Evolutionary conservation across 768 basidiomycete genomes (phyloP).

Genomic region (Gymnopilus dilepis): DNA sequence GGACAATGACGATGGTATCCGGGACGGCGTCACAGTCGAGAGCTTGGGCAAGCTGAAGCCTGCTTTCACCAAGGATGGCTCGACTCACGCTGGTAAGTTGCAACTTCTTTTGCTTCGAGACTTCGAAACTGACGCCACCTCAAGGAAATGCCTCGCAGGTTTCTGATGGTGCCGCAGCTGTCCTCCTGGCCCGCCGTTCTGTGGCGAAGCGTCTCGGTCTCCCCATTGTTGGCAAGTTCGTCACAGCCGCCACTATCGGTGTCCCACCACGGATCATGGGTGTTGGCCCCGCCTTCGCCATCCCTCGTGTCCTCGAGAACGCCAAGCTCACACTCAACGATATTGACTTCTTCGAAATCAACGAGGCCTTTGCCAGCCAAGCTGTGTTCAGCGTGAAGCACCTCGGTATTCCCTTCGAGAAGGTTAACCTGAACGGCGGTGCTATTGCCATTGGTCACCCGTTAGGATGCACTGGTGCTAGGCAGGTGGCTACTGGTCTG

Average conservation of each 20-base stretch:
- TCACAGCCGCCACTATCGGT: slow-evolving; percentile 71
- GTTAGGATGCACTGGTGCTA: slow-evolving; percentile 84
- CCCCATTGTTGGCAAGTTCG: slow-evolving; percentile 88
- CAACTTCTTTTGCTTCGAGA: slow-evolving; percentile 9
- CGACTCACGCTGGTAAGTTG: slow-evolving; percentile 69
- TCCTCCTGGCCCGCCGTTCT: slow-evolving; percentile 80
- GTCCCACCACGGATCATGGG: slow-evolving; percentile 92
- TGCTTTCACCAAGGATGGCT: slow-evolving; percentile 78
- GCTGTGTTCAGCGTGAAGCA: slow-evolving; percentile 76
- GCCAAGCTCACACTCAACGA: slow-evolving; percentile 70
- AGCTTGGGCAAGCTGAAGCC: slow-evolving; percentile 82
- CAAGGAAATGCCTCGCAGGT: slow-evolving; percentile 84
- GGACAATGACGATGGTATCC: slow-evolving; percentile 83
- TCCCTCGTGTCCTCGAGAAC: slow-evolving; percentile 73
- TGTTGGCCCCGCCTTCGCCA: slow-evolving; percentile 88
- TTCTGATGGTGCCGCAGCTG: slow-evolving; percentile 92
- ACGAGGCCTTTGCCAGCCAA: slow-evolving; percentile 89
- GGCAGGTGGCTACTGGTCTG: slow-evolving; percentile 87
- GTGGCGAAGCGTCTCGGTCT: slow-evolving; percentile 82
- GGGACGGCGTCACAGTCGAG: slow-evolving; percentile 83
- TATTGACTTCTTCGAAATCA: slow-evolving; percentile 91
- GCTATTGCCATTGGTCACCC: slow-evolving; percentile 92
- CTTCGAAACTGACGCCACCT: not conserved
- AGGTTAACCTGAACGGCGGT: slow-evolving; percentile 88
- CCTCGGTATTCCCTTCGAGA: slow-evolving; percentile 72